Evolutionary conservation across 1,284 basidiomycete species (phyloP).

Genomic region (Gymnopus androsaceus): DNA sequence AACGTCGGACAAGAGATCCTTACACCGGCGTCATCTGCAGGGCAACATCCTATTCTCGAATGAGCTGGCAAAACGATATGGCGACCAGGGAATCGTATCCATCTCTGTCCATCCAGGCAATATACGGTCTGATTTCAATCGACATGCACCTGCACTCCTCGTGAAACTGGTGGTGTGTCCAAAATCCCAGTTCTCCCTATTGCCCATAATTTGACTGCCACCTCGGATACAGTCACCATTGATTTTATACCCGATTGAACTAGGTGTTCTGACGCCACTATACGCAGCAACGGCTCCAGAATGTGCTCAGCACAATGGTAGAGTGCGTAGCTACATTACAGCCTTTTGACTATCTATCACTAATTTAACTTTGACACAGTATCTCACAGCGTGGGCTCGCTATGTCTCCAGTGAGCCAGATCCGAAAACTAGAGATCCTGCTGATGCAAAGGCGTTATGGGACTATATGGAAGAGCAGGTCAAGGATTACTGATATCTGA

Average conservation of each 20-base stretch:
- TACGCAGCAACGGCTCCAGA: slow-evolving; percentile 21
- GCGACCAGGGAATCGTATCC: slow-evolving; percentile 35
- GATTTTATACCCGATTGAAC: slow-evolving; percentile 8
- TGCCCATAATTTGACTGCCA: neutral
- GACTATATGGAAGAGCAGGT: slow-evolving; percentile 32
- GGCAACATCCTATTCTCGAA: slow-evolving; percentile 37
- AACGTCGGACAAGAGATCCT: neutral
- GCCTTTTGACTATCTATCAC: neutral
- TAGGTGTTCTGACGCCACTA: slow-evolving; percentile 17
- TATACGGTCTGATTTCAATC: slow-evolving; percentile 29
- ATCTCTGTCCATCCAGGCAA: slow-evolving; percentile 32
- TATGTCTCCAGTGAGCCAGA: slow-evolving; percentile 16
- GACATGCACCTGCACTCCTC: slow-evolving; percentile 16
- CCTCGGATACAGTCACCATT: neutral
- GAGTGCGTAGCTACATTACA: slow-evolving; percentile 17
- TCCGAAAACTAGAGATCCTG: slow-evolving; percentile 22
- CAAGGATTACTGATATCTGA: too few relatives aligned
- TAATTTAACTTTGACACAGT: slow-evolving; percentile 17
- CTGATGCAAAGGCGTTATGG: slow-evolving; percentile 30
- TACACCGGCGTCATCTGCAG: slow-evolving; percentile 21
- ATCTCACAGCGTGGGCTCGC: slow-evolving; percentile 32
- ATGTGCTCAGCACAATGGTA: slow-evolving; percentile 20
- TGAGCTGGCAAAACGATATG: slow-evolving; percentile 33
- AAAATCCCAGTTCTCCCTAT: neutral
- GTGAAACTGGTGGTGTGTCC: neutral